phyloP scores from a whole-genome alignment of 805 yeast genomes.

The Kockiozyma suomiensis region DNA sequence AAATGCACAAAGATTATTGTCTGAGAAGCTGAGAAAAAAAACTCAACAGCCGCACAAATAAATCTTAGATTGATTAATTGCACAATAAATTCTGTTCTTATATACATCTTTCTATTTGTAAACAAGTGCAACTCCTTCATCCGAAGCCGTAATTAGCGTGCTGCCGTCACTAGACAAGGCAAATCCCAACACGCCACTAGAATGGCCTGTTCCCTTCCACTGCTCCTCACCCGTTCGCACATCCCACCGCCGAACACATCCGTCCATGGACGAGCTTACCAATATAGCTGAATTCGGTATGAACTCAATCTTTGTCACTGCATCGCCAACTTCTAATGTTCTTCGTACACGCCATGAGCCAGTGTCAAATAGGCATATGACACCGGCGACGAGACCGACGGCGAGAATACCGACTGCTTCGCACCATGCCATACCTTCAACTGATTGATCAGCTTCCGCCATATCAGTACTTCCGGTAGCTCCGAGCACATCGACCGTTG shows the following conservation, averaged over 20 bases:
- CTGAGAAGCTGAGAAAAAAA: too few relatives aligned
- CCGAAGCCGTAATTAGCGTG: conserved; percentile 88
- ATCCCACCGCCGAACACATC: conserved; percentile 84
- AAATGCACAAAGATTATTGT: too few relatives aligned
- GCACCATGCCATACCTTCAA: conserved; percentile 85
- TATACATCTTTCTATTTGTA: conserved; percentile 45
- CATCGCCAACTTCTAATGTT: conserved; percentile 69
- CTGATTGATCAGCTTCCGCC: conserved; percentile 51
- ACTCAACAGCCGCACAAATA: too few relatives aligned
- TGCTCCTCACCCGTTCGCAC: conserved; percentile 78
- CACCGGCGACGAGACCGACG: conserved; percentile 87
- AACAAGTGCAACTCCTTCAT: conserved; percentile 89
- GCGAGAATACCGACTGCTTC: conserved; percentile 67
- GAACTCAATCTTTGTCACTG: conserved; percentile 79
- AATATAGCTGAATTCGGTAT: conserved; percentile 55
- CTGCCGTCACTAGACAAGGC: conserved; percentile 61
- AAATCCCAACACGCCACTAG: conserved; percentile 91
- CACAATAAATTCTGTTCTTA: not conserved
- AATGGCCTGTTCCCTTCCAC: conserved; percentile 86
- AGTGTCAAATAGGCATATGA: conserved; percentile 77
- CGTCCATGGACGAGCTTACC: conserved; percentile 79
- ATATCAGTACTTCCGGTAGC: conserved; percentile 47
- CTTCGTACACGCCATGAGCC: conserved; percentile 85
- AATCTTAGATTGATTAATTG: too few relatives aligned
- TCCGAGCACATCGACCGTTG: conserved; percentile 60